Conservation (phyloP, 108 stramenopile genomes). For the Nitzschia sp. region DNA sequence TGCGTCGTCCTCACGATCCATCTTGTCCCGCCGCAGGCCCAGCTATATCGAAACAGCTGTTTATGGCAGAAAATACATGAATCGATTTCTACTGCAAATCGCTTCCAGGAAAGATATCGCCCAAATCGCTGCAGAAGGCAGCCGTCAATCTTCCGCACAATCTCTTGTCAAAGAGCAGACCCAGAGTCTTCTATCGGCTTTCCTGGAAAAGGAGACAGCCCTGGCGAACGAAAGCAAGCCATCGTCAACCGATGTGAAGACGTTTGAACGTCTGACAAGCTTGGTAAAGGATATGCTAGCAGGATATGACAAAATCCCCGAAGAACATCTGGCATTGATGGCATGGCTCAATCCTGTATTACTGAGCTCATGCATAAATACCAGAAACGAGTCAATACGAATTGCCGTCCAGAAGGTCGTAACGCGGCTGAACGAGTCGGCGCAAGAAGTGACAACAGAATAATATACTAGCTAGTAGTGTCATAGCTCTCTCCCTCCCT, state of each 20-base stretch:
- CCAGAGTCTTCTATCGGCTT: slow-evolving; percentile 54
- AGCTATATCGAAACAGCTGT: slow-evolving; percentile 76
- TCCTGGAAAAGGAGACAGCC: slow-evolving; percentile 59
- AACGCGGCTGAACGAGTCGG: slow-evolving; percentile 20
- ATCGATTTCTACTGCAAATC: slow-evolving; percentile 57
- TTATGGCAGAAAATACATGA: slow-evolving; percentile 77
- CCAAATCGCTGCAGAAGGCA: slow-evolving; percentile 23
- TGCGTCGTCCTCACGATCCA: not conserved
- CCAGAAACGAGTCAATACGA: slow-evolving; percentile 35
- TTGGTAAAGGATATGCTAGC: slow-evolving; percentile 41
- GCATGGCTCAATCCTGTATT: slow-evolving; percentile 41
- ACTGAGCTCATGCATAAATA: slow-evolving; percentile 29
- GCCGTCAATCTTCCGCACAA: slow-evolving; percentile 44
- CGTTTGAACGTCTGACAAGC: slow-evolving; percentile 23
- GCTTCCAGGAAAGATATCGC: slow-evolving; percentile 41
- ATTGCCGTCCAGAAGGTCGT: slow-evolving; percentile 34
- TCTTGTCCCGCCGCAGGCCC: slow-evolving; percentile 40
- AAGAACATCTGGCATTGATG: slow-evolving; percentile 28
- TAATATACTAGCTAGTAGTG: no score
- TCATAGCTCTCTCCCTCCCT: no score
- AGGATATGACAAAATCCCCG: slow-evolving; percentile 32
- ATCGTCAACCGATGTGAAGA: slow-evolving; percentile 9
- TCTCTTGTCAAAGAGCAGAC: slow-evolving; percentile 69
- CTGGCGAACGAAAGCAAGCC: slow-evolving; percentile 22
- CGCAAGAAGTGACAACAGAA: no score